Evolutionary conservation across 2,329 filamentous ascomycete genomes (phyloP).

Genomic region (Penicillium occitanis): DNA sequence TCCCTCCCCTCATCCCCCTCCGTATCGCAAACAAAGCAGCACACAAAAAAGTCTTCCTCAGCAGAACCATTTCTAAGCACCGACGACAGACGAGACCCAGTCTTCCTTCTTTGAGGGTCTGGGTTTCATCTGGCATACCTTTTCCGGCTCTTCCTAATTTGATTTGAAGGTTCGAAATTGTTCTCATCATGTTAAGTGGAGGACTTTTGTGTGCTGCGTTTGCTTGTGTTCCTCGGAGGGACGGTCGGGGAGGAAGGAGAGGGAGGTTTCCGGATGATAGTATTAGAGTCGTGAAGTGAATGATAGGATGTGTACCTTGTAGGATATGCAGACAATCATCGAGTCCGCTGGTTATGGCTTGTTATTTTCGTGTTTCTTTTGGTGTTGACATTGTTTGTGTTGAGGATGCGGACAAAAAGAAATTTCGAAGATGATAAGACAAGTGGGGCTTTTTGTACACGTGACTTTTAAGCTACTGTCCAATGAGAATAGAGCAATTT

Average conservation of each 20-base stretch:
- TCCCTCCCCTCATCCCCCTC: neutral
- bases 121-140: slow-evolving; percentile 41
- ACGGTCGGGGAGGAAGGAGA: neutral
- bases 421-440: neutral
- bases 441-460: neutral
- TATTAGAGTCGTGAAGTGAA: too few relatives aligned
- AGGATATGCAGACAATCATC: neutral
- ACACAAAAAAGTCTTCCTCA: slow-evolving; percentile 30
- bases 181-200: slow-evolving; percentile 42
- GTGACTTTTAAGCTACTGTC: neutral
- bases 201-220: neutral
- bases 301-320: neutral
- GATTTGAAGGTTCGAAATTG: slow-evolving; percentile 40
- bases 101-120: slow-evolving; percentile 21
- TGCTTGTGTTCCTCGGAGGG: neutral
- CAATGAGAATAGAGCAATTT: neutral
- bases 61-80: slow-evolving; percentile 50
- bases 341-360: too few relatives aligned
- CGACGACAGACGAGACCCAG: slow-evolving; percentile 38
- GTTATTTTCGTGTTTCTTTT: neutral
- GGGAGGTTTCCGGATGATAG: neutral
- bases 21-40: neutral
- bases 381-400: neutral
- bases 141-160: slow-evolving; percentile 51
- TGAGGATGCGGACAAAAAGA: neutral